A percentile compares a stretch with the other conserved stretches of the same genome.
These are phyloP conservation scores for Leccinum incarnatum DNA, from an alignment of 768 basidiomycete species.

Conservation along the genomic window DNA sequence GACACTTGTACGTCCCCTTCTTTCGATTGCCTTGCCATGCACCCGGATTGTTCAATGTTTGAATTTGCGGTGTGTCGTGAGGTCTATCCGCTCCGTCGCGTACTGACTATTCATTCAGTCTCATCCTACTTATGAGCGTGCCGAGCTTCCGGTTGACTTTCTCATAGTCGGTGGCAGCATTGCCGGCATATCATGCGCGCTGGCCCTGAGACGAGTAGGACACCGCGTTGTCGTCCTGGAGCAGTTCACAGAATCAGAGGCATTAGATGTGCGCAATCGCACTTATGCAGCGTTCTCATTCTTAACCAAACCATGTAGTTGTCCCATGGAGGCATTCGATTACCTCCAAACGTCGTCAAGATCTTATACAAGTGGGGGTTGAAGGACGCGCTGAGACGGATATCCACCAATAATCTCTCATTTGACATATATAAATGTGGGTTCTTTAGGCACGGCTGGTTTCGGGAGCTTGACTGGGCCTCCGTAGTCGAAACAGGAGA, in stretches of 20 bases:
- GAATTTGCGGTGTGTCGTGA: slow-evolving; percentile 9
- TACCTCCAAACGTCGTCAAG: slow-evolving; percentile 59
- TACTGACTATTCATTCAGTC: slow-evolving; percentile 10
- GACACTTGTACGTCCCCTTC: neutral
- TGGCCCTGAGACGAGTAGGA: slow-evolving; percentile 52
- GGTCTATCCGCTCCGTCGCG: neutral
- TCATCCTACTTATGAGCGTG: slow-evolving; percentile 9
- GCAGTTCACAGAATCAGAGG: slow-evolving; percentile 39
- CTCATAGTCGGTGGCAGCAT: slow-evolving; percentile 52
- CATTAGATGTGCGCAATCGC: slow-evolving; percentile 30
- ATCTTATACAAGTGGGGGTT: slow-evolving; percentile 57
- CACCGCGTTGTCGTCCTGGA: slow-evolving; percentile 63
- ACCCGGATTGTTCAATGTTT: slow-evolving; percentile 2
- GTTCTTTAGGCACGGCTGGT: slow-evolving; percentile 4
- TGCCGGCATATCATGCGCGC: slow-evolving; percentile 55
- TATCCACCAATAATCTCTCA: slow-evolving; percentile 22
- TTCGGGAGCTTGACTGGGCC: slow-evolving; percentile 5
- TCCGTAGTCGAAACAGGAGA: slow-evolving; percentile 43
- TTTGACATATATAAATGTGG: slow-evolving; percentile 29
- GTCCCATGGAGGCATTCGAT: slow-evolving; percentile 40
- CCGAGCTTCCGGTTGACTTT: slow-evolving; percentile 34
- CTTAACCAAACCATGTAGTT: slow-evolving; percentile 1
- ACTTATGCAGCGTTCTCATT: neutral
- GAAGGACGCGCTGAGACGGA: slow-evolving; percentile 39
- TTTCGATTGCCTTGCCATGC: neutral